These are phyloP conservation scores for Podaxis pistillaris DNA, from an alignment of 768 basidiomycete species.

Conservation along the genomic window DNA sequence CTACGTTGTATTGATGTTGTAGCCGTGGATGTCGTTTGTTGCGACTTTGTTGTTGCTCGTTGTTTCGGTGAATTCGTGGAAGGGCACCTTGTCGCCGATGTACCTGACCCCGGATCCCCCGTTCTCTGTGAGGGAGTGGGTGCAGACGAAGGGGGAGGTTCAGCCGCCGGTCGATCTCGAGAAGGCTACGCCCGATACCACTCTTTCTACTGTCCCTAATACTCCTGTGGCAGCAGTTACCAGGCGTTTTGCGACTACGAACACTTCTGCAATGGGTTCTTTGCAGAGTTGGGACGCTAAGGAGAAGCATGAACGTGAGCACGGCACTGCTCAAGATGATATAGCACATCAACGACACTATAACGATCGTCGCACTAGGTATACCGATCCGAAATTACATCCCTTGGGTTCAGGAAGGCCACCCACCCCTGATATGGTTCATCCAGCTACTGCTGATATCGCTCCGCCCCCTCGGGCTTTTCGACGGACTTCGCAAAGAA, in stretches of 20 bases:
- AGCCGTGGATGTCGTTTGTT: slow-evolving; percentile 38
- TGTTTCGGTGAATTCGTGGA: slow-evolving; percentile 11
- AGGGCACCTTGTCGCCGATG: not conserved
- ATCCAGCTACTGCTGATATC: not conserved
- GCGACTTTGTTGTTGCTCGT: slow-evolving; percentile 27
- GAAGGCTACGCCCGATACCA: not conserved
- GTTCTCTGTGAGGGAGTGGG: not conserved
- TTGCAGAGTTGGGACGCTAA: not conserved
- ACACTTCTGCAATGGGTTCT: not conserved
- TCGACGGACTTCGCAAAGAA: not conserved
- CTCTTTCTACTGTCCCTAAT: not conserved
- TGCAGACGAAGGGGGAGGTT: not conserved
- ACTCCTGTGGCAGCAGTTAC: not conserved
- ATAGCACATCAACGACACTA: not conserved
- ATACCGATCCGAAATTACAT: not conserved
- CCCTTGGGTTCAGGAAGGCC: not conserved
- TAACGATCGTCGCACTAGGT: not conserved
- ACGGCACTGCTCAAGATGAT: too few species aligned
- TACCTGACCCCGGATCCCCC: not conserved
- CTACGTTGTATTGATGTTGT: not conserved
- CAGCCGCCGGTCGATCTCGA: not conserved
- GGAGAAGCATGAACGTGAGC: not conserved
- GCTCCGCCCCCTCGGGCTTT: not conserved
- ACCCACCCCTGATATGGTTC: not conserved
- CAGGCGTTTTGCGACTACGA: not conserved